phyloP scores from a whole-genome alignment of 148 eudicot species.

The Drosera capensis region DNA sequence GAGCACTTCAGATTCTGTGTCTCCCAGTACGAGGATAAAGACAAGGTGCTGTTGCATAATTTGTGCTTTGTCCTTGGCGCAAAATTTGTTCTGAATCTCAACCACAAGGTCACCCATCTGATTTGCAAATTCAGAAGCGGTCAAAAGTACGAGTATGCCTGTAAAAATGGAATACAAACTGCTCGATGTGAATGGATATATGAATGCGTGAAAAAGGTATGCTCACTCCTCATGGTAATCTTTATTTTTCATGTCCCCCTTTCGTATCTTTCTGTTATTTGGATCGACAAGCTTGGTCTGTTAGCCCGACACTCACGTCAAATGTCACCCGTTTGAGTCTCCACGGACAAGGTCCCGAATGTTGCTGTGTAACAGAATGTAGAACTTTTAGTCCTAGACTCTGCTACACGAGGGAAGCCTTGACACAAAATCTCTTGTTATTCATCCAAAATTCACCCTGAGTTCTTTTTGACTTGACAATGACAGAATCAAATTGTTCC shows the following conservation, averaged over 20 bases:
- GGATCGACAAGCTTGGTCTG: too few species aligned
- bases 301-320: too few species aligned
- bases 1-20: constrained; percentile 46
- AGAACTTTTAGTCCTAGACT: background rate
- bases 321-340: background rate
- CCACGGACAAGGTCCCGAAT: too few species aligned
- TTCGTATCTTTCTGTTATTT: background rate
- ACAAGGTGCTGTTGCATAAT: constrained; percentile 62
- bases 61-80: constrained; percentile 82
- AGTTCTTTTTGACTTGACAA: too few species aligned
- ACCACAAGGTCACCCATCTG: constrained; percentile 66
- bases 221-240: constrained; percentile 3
- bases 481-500: constrained; percentile 58
- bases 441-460: constrained; percentile 11
- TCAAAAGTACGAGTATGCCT: constrained; percentile 64
- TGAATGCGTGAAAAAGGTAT: constrained; percentile 72
- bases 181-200: constrained; percentile 77
- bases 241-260: background rate
- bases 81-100: constrained; percentile 47
- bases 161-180: constrained; percentile 54
- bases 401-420: background rate
- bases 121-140: constrained; percentile 73
- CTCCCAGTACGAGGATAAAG: constrained; percentile 75
- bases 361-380: too few species aligned
- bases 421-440: constrained; percentile 1